These are phyloP conservation scores for Raphanus raphanistrum DNA, from an alignment of 345 rosid species.

Conservation along the genomic window DNA sequence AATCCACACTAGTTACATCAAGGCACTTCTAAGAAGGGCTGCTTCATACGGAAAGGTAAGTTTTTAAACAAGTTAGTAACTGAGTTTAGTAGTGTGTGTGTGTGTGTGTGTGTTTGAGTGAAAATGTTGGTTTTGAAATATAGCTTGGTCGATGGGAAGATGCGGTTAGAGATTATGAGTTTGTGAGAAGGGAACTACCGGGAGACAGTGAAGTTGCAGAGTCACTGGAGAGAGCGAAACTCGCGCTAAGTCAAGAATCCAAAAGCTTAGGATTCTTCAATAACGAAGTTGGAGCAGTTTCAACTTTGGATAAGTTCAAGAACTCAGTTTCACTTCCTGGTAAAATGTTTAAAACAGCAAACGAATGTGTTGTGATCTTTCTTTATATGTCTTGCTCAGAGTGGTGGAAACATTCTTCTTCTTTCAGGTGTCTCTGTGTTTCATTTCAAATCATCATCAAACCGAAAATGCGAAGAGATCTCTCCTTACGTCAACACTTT, in stretches of 20 bases:
- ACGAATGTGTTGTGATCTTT: too few species aligned
- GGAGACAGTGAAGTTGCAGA: constrained; percentile 73
- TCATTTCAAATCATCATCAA: constrained; percentile 36
- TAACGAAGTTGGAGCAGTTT: constrained; percentile 61
- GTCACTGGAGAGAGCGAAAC: constrained; percentile 68
- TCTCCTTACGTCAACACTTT: constrained; percentile 39
- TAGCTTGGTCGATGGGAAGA: constrained; percentile 69
- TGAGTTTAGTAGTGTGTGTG: background rate
- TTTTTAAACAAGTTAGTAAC: background rate
- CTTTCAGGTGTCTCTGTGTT: constrained; percentile 50
- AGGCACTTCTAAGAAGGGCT: constrained; percentile 90
- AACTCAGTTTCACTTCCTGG: constrained; percentile 55
- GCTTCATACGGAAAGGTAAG: constrained; percentile 86
- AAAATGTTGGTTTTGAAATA: constrained; percentile 19
- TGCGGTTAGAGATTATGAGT: constrained; percentile 81
- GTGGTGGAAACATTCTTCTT: constrained; percentile 1
- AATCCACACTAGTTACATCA: constrained; percentile 69
- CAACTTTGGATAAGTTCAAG: constrained; percentile 56
- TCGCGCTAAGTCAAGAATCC: constrained; percentile 54
- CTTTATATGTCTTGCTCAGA: constrained; percentile 12
- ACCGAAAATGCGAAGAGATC: constrained; percentile 36
- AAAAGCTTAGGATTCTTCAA: constrained; percentile 48
- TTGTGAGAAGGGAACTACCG: constrained; percentile 73
- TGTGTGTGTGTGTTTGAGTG: constrained; percentile 6
- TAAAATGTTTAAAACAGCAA: constrained; percentile 28